Conservation (phyloP, 139 green algal species). For the Coccomyxa sp. region DNA sequence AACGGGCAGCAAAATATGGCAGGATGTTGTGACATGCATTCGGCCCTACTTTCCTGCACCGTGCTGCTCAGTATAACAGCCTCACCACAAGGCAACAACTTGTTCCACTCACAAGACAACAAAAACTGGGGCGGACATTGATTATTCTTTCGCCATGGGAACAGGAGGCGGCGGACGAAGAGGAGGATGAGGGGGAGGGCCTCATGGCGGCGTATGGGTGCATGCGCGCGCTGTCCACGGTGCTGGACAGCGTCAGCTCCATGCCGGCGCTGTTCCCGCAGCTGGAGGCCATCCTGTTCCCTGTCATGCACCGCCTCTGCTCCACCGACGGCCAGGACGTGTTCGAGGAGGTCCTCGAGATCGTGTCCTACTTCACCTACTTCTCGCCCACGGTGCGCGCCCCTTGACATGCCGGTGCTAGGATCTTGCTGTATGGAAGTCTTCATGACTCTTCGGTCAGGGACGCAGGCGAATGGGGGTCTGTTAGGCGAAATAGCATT, state of each 20-base stretch:
- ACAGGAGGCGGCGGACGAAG: constrained; percentile 16
- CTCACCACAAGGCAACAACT: too few species aligned
- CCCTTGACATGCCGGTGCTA: not conserved
- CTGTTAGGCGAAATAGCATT: too few species aligned
- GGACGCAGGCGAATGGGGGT: too few species aligned
- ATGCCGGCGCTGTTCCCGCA: constrained; percentile 70
- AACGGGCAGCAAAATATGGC: too few species aligned
- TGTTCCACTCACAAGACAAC: too few species aligned
- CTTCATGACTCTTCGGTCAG: too few species aligned
- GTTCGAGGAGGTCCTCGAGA: constrained; percentile 90
- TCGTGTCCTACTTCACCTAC: constrained; percentile 92
- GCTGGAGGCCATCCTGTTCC: constrained; percentile 83
- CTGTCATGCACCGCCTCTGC: constrained; percentile 77
- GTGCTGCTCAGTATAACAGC: too few species aligned
- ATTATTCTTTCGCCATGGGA: too few species aligned
- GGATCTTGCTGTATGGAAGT: not conserved
- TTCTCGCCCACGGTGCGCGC: constrained; percentile 48
- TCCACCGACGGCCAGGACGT: constrained; percentile 75
- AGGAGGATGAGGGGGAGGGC: constrained; percentile 63
- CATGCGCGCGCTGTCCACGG: constrained; percentile 82
- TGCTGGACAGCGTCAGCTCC: constrained; percentile 77
- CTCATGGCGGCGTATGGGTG: constrained; percentile 79
- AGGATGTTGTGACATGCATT: too few species aligned
- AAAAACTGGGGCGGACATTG: too few species aligned
- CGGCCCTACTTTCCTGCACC: too few species aligned